Evolutionary conservation across 306 rosid species (phyloP).

Genomic region (Vigna radiata): DNA sequence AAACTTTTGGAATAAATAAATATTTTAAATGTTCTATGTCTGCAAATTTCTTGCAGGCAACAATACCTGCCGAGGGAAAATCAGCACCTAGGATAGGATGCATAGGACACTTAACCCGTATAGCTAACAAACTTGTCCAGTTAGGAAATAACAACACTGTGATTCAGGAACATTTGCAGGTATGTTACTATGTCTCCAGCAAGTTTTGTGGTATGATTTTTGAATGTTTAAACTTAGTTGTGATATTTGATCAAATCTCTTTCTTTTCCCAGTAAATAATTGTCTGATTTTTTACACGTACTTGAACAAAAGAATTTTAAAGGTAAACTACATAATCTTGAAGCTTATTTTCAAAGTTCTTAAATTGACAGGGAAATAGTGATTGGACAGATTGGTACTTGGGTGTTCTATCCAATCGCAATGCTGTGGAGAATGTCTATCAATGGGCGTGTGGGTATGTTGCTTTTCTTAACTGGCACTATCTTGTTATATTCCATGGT

Average conservation of each 20-base stretch:
- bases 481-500: slow-evolving; percentile 10
- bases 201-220: slow-evolving; percentile 35
- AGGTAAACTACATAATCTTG: slow-evolving; percentile 10
- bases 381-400: slow-evolving; percentile 90
- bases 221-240: background rate
- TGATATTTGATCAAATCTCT: slow-evolving; percentile 28
- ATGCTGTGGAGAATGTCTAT: slow-evolving; percentile 82
- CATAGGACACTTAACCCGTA: slow-evolving; percentile 93
- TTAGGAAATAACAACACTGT: slow-evolving; percentile 69
- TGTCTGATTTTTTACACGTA: slow-evolving; percentile 22
- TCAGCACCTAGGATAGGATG: slow-evolving; percentile 80
- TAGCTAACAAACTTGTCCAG: slow-evolving; percentile 88
- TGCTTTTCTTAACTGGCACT: slow-evolving; percentile 36
- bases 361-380: slow-evolving; percentile 65
- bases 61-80: slow-evolving; percentile 76
- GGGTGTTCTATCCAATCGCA: slow-evolving; percentile 71
- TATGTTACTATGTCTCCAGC: slow-evolving; percentile 39
- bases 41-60: slow-evolving; percentile 72
- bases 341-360: slow-evolving; percentile 36
- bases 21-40: slow-evolving; percentile 16
- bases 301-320: slow-evolving; percentile 14
- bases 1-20: slow-evolving; percentile 9
- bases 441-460: slow-evolving; percentile 99
- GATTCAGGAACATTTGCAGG: slow-evolving; percentile 82
- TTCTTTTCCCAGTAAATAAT: slow-evolving; percentile 25